Conservation (phyloP, 345 rosid genomes). For the Mallotus nudiflorus region DNA sequence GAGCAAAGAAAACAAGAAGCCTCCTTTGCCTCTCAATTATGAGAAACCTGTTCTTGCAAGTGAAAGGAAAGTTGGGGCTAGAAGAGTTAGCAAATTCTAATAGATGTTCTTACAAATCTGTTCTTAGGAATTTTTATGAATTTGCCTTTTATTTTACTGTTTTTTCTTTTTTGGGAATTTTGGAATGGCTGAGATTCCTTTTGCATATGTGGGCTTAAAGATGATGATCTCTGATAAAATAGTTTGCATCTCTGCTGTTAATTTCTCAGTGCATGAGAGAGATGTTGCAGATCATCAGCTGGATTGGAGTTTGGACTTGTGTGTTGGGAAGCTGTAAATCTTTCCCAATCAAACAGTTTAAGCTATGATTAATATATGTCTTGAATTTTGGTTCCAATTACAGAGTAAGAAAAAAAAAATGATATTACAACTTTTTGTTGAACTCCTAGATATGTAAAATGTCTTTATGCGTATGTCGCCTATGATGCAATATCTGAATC, state of each 20-base stretch:
- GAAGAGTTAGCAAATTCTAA: constrained; percentile 38
- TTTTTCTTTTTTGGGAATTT: too few relatives aligned
- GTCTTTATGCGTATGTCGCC: too few relatives aligned
- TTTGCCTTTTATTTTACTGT: too few relatives aligned
- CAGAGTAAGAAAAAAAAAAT: too few relatives aligned
- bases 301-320: not conserved
- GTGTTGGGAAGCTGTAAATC: too few relatives aligned
- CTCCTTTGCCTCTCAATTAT: constrained; percentile 42
- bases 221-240: constrained; percentile 2
- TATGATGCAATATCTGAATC: too few relatives aligned
- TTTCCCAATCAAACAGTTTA: not conserved
- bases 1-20: constrained; percentile 73
- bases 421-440: too few relatives aligned
- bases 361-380: too few relatives aligned
- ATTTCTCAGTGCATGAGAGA: not conserved
- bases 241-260: not conserved
- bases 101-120: not conserved
- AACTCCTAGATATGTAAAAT: too few relatives aligned
- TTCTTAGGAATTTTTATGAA: not conserved
- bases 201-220: not conserved
- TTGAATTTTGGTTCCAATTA: too few relatives aligned
- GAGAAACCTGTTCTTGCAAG: constrained; percentile 29
- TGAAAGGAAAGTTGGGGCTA: constrained; percentile 26
- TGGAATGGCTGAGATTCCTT: not conserved
- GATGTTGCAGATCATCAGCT: not conserved